Percentiles rank a stretch among this genome's conserved stretches.
Evolutionary conservation across 768 basidiomycete species (phyloP).

Genomic region (Kwoniella europaea): DNA sequence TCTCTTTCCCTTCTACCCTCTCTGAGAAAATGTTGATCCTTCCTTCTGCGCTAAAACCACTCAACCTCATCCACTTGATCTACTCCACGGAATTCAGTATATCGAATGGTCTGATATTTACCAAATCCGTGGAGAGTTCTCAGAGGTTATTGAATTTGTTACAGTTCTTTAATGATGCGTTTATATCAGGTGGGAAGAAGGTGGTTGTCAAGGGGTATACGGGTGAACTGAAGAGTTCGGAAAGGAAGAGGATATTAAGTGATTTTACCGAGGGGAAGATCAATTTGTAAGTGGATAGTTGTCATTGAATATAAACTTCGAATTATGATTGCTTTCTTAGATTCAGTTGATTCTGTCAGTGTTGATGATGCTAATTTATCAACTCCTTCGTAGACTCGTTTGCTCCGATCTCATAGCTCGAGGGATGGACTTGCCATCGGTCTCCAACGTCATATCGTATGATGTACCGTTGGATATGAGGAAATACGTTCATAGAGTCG

Average conservation of each 20-base stretch:
- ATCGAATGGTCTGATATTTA: constrained; percentile 83
- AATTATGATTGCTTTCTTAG: too few relatives aligned
- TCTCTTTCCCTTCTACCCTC: constrained; percentile 76
- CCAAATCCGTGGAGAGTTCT: constrained; percentile 94
- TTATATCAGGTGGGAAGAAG: constrained; percentile 32
- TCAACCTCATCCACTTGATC: constrained; percentile 85
- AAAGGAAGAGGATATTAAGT: constrained; percentile 77
- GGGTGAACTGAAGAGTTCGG: constrained; percentile 74
- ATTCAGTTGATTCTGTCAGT: too few relatives aligned
- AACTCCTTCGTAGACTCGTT: constrained; percentile 68
- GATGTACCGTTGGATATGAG: constrained; percentile 96
- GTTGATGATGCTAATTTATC: too few relatives aligned
- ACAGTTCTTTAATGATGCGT: constrained; percentile 74
- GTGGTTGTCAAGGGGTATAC: constrained; percentile 75
- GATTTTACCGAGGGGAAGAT: constrained; percentile 80
- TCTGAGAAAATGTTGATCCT: constrained; percentile 89
- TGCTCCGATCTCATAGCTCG: constrained; percentile 95
- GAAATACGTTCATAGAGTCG: constrained; percentile 97
- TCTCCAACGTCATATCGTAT: constrained; percentile 91
- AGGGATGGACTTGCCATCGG: constrained; percentile 91
- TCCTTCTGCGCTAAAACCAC: constrained; percentile 78
- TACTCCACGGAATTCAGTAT: constrained; percentile 64
- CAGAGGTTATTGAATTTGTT: constrained; percentile 78
- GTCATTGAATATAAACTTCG: too few relatives aligned
- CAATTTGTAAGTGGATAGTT: constrained; percentile 68